Conservation (phyloP, 73 alveolate species). For the Paramecium primaurelia region DNA sequence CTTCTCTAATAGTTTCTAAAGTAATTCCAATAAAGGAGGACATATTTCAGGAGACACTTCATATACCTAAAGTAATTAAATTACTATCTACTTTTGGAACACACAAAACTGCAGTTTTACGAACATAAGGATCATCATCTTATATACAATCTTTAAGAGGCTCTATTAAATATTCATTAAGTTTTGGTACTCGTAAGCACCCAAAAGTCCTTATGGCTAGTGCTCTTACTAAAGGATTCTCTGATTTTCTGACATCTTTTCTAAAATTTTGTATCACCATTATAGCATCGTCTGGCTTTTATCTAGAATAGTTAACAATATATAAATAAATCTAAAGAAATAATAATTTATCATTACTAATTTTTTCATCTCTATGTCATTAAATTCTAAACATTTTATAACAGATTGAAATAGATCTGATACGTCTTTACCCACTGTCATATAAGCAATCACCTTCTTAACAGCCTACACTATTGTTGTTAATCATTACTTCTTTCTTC, state of each 20-base stretch:
- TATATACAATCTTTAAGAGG: slow-evolving; percentile 72
- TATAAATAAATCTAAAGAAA: slow-evolving; percentile 31
- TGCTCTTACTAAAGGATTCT: slow-evolving; percentile 61
- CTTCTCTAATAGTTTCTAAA: neutral
- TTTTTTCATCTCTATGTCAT: slow-evolving; percentile 54
- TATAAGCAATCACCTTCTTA: slow-evolving; percentile 55
- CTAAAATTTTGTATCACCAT: slow-evolving; percentile 54
- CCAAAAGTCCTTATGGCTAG: slow-evolving; percentile 57
- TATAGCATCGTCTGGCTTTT: slow-evolving; percentile 60
- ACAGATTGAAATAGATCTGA: slow-evolving; percentile 50
- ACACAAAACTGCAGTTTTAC: slow-evolving; percentile 82
- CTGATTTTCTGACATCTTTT: slow-evolving; percentile 49
- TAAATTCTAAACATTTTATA: slow-evolving; percentile 57
- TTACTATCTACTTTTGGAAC: slow-evolving; percentile 65
- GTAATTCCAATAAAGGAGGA: neutral
- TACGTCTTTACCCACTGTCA: slow-evolving; percentile 62
- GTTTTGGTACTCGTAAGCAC: slow-evolving; percentile 54
- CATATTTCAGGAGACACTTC: slow-evolving; percentile 60
- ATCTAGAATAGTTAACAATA: slow-evolving; percentile 51
- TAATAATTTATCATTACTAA: neutral
- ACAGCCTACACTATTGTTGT: neutral
- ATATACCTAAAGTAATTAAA: slow-evolving; percentile 62
- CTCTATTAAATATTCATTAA: slow-evolving; percentile 51
- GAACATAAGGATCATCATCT: slow-evolving; percentile 83
- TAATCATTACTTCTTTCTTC: slow-evolving; percentile 45